These are phyloP conservation scores for Hyphodiscus hymeniophilus DNA, from an alignment of 495 filamentous ascomycete genomes.

Conservation along the genomic window DNA sequence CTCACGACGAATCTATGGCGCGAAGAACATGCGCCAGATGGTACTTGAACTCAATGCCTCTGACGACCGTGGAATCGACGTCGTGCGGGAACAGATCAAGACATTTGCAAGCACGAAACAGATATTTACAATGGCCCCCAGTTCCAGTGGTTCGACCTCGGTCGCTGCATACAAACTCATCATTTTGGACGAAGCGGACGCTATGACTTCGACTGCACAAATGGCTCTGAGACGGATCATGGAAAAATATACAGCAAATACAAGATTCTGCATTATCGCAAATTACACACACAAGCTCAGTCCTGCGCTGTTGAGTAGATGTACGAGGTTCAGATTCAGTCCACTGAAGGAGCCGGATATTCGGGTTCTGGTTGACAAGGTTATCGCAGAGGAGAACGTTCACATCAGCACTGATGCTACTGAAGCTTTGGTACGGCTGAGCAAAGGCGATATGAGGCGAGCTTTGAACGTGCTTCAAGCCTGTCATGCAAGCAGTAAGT, in stretches of 20 bases:
- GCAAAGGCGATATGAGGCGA: slow-evolving; percentile 92
- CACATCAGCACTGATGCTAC: slow-evolving; percentile 72
- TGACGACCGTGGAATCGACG: slow-evolving; percentile 96
- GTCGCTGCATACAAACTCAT: slow-evolving; percentile 74
- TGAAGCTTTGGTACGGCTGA: slow-evolving; percentile 74
- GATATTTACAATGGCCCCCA: slow-evolving; percentile 46
- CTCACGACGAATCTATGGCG: slow-evolving; percentile 85
- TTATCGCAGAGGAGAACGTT: slow-evolving; percentile 81
- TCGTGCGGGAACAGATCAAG: slow-evolving; percentile 98
- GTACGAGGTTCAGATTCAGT: slow-evolving; percentile 92
- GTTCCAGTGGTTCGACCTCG: slow-evolving; percentile 50
- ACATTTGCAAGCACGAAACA: slow-evolving; percentile 81
- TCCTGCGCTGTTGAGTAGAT: slow-evolving; percentile 84
- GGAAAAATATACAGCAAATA: slow-evolving; percentile 99
- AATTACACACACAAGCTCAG: slow-evolving; percentile 99
- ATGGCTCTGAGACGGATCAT: slow-evolving; percentile 97
- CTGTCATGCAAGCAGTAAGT: slow-evolving; percentile 83
- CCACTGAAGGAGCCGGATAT: slow-evolving; percentile 87
- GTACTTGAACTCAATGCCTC: slow-evolving; percentile 95
- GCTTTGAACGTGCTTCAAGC: slow-evolving; percentile 95
- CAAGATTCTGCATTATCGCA: slow-evolving; percentile 95
- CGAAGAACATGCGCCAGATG: slow-evolving; percentile 92
- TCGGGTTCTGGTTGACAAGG: slow-evolving; percentile 71
- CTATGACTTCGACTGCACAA: slow-evolving; percentile 94
- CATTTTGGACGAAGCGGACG: slow-evolving; percentile 95